Conservation (phyloP, 345 rosid genomes). For the Laguncularia racemosa region DNA sequence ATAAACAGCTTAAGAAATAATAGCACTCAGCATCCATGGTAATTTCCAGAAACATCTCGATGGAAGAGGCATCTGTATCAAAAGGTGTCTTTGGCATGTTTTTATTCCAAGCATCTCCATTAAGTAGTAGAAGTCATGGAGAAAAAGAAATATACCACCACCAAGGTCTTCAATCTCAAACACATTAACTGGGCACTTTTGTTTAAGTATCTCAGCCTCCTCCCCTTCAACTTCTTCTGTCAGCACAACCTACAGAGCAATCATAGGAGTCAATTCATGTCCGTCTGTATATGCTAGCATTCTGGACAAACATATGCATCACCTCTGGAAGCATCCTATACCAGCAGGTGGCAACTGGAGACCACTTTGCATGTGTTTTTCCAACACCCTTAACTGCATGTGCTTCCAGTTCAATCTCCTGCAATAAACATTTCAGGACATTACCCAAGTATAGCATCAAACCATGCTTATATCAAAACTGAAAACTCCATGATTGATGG, state of each 20-base stretch:
- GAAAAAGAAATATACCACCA: conserved; percentile 39
- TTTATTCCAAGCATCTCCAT: background rate
- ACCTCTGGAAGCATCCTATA: conserved; percentile 98
- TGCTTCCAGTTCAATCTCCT: conserved; percentile 97
- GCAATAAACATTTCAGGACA: background rate
- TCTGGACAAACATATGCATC: conserved; percentile 1
- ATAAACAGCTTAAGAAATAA: background rate
- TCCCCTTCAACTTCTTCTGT: conserved; percentile 49
- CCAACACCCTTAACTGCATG: conserved; percentile 94
- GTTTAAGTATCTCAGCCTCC: conserved; percentile 55
- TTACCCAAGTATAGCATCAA: background rate
- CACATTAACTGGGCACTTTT: conserved; percentile 65
- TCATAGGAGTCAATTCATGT: background rate
- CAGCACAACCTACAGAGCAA: conserved; percentile 50
- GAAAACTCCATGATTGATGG: too few species aligned
- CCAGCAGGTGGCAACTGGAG: conserved; percentile 97
- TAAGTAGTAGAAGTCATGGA: background rate
- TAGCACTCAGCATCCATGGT: background rate
- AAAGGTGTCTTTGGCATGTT: background rate
- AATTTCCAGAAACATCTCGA: background rate
- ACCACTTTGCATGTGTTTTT: conserved; percentile 95
- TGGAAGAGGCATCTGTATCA: background rate
- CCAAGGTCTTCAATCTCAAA: conserved; percentile 94
- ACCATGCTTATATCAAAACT: background rate
- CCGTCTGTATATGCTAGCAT: background rate